Percentiles rank a stretch among this genome's conserved stretches.
Conservation (phyloP, 2,329 filamentous ascomycete genomes). For the Aureobasidium namibiae region DNA sequence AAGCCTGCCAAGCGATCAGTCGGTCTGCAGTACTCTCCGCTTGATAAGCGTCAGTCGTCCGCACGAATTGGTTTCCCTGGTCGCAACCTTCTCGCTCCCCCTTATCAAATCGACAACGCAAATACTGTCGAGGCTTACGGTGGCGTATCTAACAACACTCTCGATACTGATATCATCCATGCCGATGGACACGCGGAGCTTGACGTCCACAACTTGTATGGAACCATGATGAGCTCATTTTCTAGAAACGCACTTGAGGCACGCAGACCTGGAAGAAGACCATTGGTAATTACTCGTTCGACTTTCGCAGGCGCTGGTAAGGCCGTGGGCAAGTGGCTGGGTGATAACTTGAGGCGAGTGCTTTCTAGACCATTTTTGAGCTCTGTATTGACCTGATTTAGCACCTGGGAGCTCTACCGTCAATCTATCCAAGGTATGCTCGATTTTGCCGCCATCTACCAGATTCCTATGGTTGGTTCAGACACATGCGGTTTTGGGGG, state of each 20-base stretch:
- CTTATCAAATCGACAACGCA: constrained; percentile 36
- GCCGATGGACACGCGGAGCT: constrained; percentile 60
- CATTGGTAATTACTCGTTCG: constrained; percentile 65
- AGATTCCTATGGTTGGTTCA: constrained; percentile 36
- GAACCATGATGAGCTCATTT: constrained; percentile 62
- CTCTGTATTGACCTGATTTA: no score
- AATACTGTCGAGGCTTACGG: constrained; percentile 28
- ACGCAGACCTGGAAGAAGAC: constrained; percentile 55
- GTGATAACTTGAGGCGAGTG: constrained; percentile 48
- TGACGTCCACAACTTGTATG: constrained; percentile 71
- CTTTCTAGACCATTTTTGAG: no score
- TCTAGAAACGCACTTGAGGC: constrained; percentile 58
- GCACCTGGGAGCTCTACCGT: constrained; percentile 38
- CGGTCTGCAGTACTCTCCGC: not conserved
- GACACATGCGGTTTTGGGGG: constrained; percentile 71
- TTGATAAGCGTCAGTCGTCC: constrained; percentile 11
- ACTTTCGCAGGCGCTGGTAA: constrained; percentile 66
- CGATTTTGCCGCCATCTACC: constrained; percentile 40
- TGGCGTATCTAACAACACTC: constrained; percentile 37
- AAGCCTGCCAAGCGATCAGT: not conserved
- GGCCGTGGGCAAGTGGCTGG: constrained; percentile 52
- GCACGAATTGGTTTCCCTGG: constrained; percentile 46
- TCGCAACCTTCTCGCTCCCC: constrained; percentile 56
- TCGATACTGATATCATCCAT: constrained; percentile 60
- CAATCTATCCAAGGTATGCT: constrained; percentile 35